Percentiles rank a stretch among this genome's conserved stretches.
phyloP scores from a whole-genome alignment of 192 early-diverging fungal genomes.

The Nowakowskiella sp. region DNA sequence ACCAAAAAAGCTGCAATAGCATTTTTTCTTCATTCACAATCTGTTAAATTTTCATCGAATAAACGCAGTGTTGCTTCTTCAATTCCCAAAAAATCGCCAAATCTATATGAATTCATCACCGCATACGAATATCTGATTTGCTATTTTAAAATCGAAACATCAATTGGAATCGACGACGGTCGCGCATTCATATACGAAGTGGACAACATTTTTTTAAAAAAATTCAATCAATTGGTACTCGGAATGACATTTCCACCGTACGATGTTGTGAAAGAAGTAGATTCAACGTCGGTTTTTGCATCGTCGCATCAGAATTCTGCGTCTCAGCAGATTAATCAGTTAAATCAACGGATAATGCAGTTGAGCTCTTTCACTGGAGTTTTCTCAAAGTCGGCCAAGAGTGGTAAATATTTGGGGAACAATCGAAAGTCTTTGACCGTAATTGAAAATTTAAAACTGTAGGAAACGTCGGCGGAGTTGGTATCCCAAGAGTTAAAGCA shows the following conservation, averaged over 20 bases:
- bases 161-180: slow-evolving; percentile 47
- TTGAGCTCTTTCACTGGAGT: slow-evolving; percentile 5
- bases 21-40: slow-evolving; percentile 26
- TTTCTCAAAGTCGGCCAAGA: slow-evolving; percentile 14
- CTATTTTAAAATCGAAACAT: slow-evolving; percentile 33
- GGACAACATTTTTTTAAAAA: slow-evolving; percentile 29
- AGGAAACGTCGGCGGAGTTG: too few species aligned
- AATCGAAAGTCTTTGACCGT: not conserved
- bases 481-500: slow-evolving; percentile 21
- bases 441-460: slow-evolving; percentile 17
- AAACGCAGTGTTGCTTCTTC: not conserved
- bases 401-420: slow-evolving; percentile 16
- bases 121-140: slow-evolving; percentile 43
- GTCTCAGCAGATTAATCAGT: not conserved
- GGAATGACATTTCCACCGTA: slow-evolving; percentile 32
- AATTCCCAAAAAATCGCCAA: slow-evolving; percentile 28
- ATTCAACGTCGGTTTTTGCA: not conserved
- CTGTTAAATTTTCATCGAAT: too few species aligned
- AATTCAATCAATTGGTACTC: slow-evolving; percentile 25
- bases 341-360: not conserved
- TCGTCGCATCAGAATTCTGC: not conserved
- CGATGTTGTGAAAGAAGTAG: slow-evolving; percentile 10
- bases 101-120: slow-evolving; percentile 44
- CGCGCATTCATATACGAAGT: slow-evolving; percentile 48
- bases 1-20: not conserved